Evolutionary conservation across 2,329 filamentous ascomycete species (phyloP).

Genomic region (Aspergillus pseudotamarii): DNA sequence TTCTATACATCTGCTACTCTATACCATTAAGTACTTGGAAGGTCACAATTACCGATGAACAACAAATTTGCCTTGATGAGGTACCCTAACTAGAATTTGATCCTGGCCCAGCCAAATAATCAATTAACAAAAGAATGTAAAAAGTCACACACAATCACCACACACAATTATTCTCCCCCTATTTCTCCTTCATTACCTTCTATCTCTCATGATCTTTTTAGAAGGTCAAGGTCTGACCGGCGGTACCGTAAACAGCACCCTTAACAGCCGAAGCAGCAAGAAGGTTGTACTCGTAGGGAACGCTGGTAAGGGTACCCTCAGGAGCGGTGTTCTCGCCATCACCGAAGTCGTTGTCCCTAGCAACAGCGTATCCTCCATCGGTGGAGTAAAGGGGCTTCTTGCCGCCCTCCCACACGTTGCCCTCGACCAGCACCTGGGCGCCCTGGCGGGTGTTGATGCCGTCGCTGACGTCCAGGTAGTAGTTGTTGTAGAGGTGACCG

Average conservation of each 20-base stretch:
- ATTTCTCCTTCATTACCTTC: neutral
- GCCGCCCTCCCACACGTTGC: constrained; percentile 54
- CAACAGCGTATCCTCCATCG: constrained; percentile 49
- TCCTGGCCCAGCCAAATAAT: neutral
- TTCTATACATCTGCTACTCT: no score
- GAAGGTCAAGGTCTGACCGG: constrained; percentile 39
- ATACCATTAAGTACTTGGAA: neutral
- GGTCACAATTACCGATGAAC: neutral
- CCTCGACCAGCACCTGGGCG: constrained; percentile 63
- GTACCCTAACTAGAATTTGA: neutral
- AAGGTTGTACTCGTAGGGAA: constrained; percentile 59
- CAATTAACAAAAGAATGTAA: neutral
- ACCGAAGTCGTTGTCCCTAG: constrained; percentile 52
- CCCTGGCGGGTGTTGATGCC: constrained; percentile 61
- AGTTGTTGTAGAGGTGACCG: constrained; percentile 62
- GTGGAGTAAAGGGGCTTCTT: constrained; percentile 51
- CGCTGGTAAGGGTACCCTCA: constrained; percentile 52
- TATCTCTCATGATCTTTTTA: constrained; percentile 13
- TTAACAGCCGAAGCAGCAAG: constrained; percentile 54
- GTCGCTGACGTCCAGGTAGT: constrained; percentile 49
- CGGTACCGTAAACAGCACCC: constrained; percentile 43
- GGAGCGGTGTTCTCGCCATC: constrained; percentile 53
- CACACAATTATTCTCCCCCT: neutral
- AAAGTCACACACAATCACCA: neutral
- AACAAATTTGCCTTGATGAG: constrained; percentile 1